A percentile compares a stretch with the other conserved stretches of the same genome.
These are phyloP conservation scores for Botryotinia calthae DNA, from an alignment of 2,329 filamentous ascomycete species.

Conservation along the genomic window DNA sequence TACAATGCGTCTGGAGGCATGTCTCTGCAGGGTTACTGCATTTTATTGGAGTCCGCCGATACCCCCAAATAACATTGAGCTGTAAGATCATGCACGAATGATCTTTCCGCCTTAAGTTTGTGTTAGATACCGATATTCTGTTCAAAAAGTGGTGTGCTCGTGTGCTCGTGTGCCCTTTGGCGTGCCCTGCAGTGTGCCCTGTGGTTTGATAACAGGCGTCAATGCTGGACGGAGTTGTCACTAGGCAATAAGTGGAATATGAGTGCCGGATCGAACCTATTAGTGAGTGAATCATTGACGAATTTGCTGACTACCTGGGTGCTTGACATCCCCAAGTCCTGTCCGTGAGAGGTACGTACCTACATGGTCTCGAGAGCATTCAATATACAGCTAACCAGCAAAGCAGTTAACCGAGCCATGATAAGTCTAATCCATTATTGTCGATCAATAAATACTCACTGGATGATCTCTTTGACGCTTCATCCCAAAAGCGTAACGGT, in stretches of 20 bases:
- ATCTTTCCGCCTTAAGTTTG: neutral
- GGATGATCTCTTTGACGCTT: neutral
- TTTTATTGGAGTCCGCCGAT: neutral
- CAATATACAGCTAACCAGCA: neutral
- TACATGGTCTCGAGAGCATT: neutral
- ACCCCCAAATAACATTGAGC: neutral
- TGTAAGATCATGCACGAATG: neutral
- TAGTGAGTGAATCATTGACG: neutral
- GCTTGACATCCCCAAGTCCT: neutral
- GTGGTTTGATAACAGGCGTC: neutral
- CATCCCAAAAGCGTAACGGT: neutral
- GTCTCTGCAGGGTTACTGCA: constrained; percentile 6
- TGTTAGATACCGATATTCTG: neutral
- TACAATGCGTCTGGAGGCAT: neutral
- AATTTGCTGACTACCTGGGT: neutral
- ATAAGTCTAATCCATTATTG: neutral
- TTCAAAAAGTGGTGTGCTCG: neutral
- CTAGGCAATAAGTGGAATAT: neutral
- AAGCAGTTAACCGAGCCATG: neutral
- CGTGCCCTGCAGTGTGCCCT: neutral
- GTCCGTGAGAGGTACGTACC: neutral
- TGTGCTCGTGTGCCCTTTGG: neutral
- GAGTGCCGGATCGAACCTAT: neutral
- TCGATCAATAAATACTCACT: neutral
- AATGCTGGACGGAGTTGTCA: neutral